A percentile compares a stretch with the other conserved stretches of the same genome.
Evolutionary conservation across 495 filamentous ascomycete genomes (phyloP).

Genomic region (Daldinia loculata): DNA sequence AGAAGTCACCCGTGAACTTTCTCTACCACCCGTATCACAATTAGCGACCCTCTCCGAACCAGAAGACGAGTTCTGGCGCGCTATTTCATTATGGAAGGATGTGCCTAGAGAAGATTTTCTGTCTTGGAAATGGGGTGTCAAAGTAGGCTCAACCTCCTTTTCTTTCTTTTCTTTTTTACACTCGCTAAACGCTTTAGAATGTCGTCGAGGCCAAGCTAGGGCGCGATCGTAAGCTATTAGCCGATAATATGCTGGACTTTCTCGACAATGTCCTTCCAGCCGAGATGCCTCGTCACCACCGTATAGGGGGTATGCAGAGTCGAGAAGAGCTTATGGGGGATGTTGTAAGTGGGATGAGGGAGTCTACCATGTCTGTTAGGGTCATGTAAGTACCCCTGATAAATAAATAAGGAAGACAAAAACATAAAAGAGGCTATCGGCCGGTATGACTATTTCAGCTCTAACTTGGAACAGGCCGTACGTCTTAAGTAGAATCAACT

Average conservation of each 20-base stretch:
- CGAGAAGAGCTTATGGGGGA: slow-evolving; percentile 61
- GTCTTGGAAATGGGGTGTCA: slow-evolving; percentile 39
- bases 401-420: background rate
- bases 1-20: background rate
- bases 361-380: slow-evolving; percentile 64
- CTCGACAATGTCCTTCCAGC: slow-evolving; percentile 57
- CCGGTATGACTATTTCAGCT: background rate
- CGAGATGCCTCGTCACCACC: slow-evolving; percentile 49
- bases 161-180: too few relatives aligned
- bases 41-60: background rate
- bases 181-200: slow-evolving; percentile 26
- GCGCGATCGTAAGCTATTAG: background rate
- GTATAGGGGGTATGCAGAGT: slow-evolving; percentile 48
- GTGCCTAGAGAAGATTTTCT: slow-evolving; percentile 29
- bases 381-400: slow-evolving; percentile 49
- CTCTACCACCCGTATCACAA: background rate
- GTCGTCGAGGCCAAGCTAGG: slow-evolving; percentile 30
- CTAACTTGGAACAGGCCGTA: slow-evolving; percentile 58
- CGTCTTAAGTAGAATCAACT: slow-evolving; percentile 62
- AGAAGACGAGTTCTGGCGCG: slow-evolving; percentile 33
- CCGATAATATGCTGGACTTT: slow-evolving; percentile 24
- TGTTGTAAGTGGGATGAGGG: slow-evolving; percentile 56
- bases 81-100: slow-evolving; percentile 25
- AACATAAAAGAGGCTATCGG: background rate
- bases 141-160: slow-evolving; percentile 19